Conservation (phyloP, 1,284 basidiomycete genomes). For the Apiotrichum gamsii region DNA sequence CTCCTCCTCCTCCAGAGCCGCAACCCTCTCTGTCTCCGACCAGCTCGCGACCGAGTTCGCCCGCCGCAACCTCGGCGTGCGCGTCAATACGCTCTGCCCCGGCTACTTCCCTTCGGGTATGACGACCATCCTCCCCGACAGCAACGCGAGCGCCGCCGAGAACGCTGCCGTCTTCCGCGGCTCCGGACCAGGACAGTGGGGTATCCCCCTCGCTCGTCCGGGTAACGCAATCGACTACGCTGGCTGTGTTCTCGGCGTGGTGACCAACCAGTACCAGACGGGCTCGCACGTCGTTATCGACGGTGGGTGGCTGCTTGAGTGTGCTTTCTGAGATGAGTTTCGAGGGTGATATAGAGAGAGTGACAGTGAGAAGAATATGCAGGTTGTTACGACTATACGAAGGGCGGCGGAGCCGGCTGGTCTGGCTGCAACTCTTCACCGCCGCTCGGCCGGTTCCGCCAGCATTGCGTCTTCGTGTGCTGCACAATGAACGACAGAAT, state of each 20-base stretch:
- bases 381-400: no score
- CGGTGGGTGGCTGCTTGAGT: slow-evolving; percentile 43
- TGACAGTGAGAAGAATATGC: no score
- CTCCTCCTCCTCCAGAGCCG: slow-evolving; percentile 23
- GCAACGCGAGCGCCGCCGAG: slow-evolving; percentile 3
- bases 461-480: no score
- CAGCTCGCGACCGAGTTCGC: slow-evolving; percentile 30
- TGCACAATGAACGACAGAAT: no score
- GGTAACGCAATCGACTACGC: slow-evolving; percentile 44
- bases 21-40: slow-evolving; percentile 23
- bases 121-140: slow-evolving; percentile 25
- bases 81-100: slow-evolving; percentile 27
- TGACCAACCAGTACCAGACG: slow-evolving; percentile 40
- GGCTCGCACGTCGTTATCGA: slow-evolving; percentile 41
- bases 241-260: slow-evolving; percentile 20
- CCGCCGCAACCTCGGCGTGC: slow-evolving; percentile 21
- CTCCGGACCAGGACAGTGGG: slow-evolving; percentile 16
- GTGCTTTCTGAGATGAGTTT: no score
- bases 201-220: slow-evolving; percentile 40
- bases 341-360: no score
- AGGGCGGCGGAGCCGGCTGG: no score
- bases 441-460: no score
- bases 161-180: slow-evolving; percentile 20
- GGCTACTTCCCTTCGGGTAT: slow-evolving; percentile 42
- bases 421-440: no score